These are phyloP conservation scores for Fusarium zealandicum DNA, from an alignment of 2,329 filamentous ascomycete species.

Conservation along the genomic window DNA sequence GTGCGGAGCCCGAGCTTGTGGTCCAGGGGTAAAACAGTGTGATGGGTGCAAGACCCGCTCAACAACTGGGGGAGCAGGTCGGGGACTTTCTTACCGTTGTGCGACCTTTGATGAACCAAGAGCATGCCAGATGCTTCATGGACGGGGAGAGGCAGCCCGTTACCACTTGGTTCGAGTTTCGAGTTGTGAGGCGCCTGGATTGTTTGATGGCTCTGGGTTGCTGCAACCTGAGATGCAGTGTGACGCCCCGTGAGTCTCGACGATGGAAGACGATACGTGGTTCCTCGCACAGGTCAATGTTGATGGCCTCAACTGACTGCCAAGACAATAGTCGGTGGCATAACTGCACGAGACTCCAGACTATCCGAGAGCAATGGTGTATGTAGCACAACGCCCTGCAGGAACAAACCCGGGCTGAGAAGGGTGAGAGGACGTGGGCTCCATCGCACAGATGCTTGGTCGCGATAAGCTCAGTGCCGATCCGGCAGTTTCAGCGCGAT, in stretches of 20 bases:
- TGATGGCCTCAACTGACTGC: not conserved
- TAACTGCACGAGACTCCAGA: not conserved
- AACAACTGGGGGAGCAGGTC: conserved; percentile 14
- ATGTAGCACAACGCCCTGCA: conserved; percentile 5
- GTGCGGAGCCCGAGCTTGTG: conserved; percentile 14
- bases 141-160: conserved; percentile 31
- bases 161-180: conserved; percentile 4
- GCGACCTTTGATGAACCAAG: conserved; percentile 38
- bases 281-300: not conserved
- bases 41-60: conserved; percentile 11
- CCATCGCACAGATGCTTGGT: conserved; percentile 4
- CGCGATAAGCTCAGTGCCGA: conserved; percentile 27
- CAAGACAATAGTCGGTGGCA: conserved; percentile 8
- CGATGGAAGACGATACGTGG: not conserved
- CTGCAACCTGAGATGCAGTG: not conserved
- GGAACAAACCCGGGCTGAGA: not conserved
- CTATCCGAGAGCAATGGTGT: not conserved
- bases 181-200: not conserved
- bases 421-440: not conserved
- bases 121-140: conserved; percentile 12
- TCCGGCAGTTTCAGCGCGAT: conserved; percentile 23
- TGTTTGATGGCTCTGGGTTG: not conserved
- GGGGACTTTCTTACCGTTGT: conserved; percentile 33
- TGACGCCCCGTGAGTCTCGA: conserved; percentile 11
- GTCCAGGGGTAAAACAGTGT: conserved; percentile 22